Percentiles rank a stretch among this genome's conserved stretches.
Conservation (phyloP, 2,329 filamentous ascomycete species). For the Penicillium sp. region DNA sequence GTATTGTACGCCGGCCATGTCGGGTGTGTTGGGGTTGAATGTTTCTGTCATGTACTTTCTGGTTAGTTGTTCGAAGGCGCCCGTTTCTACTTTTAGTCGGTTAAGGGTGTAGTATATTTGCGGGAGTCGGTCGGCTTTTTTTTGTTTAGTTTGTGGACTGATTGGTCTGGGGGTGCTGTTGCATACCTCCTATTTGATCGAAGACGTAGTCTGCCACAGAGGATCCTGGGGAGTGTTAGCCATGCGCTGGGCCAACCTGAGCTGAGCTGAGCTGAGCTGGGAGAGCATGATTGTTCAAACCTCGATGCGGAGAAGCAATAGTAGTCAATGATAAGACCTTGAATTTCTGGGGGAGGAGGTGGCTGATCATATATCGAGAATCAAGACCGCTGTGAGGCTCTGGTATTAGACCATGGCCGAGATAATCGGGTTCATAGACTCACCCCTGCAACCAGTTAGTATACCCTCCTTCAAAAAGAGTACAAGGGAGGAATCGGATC, state of each 20-base stretch:
- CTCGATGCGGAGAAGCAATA: slow-evolving; percentile 64
- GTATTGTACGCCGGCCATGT: slow-evolving; percentile 60
- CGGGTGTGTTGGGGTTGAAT: slow-evolving; percentile 64
- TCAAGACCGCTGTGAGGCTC: slow-evolving; percentile 69
- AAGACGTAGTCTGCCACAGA: slow-evolving; percentile 67
- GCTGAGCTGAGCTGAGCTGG: background rate
- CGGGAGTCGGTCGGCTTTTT: slow-evolving; percentile 52
- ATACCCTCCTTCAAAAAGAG: background rate
- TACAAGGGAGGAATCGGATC: slow-evolving; percentile 3
- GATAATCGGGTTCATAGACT: too few species aligned
- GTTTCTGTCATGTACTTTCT: slow-evolving; percentile 60
- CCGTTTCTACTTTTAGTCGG: slow-evolving; percentile 60
- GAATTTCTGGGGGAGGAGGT: slow-evolving; percentile 64
- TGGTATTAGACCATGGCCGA: too few species aligned
- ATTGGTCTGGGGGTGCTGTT: background rate
- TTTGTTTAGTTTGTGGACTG: background rate
- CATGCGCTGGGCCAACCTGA: too few species aligned
- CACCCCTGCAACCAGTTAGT: slow-evolving; percentile 37
- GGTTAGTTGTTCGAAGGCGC: slow-evolving; percentile 66
- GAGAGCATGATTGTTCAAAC: slow-evolving; percentile 39
- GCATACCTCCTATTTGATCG: slow-evolving; percentile 59
- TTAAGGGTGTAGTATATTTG: slow-evolving; percentile 61
- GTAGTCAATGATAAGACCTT: slow-evolving; percentile 74
- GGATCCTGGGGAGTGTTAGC: slow-evolving; percentile 48
- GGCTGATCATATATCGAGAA: slow-evolving; percentile 67